Evolutionary conservation across 2,329 filamentous ascomycete species (phyloP).

Genomic region (Curvularia hawaiiensis): DNA sequence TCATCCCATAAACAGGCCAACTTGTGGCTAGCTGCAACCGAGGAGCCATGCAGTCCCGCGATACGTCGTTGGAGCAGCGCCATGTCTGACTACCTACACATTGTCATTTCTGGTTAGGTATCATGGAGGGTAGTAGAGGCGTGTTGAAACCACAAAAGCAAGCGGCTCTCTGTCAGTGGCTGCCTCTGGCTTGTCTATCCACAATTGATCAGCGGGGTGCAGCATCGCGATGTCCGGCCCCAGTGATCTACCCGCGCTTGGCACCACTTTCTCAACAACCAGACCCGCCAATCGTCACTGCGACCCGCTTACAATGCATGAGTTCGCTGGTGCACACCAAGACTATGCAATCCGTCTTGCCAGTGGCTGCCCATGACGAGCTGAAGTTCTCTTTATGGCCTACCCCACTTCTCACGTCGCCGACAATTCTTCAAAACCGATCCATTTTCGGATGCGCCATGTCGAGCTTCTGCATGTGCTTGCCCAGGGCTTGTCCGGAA

Average conservation of each 20-base stretch:
- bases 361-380: slow-evolving; percentile 3
- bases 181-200: background rate
- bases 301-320: background rate
- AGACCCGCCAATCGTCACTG: slow-evolving; percentile 1
- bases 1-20: background rate
- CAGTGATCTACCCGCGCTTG: slow-evolving; percentile 14
- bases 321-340: slow-evolving; percentile 1
- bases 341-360: background rate
- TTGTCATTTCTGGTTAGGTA: slow-evolving; percentile 1
- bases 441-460: slow-evolving; percentile 1
- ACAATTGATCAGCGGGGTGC: slow-evolving; percentile 12
- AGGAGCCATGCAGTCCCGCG: background rate
- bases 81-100: background rate
- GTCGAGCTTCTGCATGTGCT: slow-evolving; percentile 8
- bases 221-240: slow-evolving; percentile 10
- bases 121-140: background rate
- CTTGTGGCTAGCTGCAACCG: too few species aligned
- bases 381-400: slow-evolving; percentile 4
- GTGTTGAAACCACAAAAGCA: slow-evolving; percentile 10
- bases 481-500: slow-evolving; percentile 4
- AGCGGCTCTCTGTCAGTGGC: slow-evolving; percentile 1
- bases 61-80: background rate
- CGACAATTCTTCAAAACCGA: slow-evolving; percentile 5
- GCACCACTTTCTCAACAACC: slow-evolving; percentile 5
- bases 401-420: slow-evolving; percentile 12